These are phyloP conservation scores for Didymella sp. DNA, from an alignment of 2,329 filamentous ascomycete genomes.

Conservation along the genomic window DNA sequence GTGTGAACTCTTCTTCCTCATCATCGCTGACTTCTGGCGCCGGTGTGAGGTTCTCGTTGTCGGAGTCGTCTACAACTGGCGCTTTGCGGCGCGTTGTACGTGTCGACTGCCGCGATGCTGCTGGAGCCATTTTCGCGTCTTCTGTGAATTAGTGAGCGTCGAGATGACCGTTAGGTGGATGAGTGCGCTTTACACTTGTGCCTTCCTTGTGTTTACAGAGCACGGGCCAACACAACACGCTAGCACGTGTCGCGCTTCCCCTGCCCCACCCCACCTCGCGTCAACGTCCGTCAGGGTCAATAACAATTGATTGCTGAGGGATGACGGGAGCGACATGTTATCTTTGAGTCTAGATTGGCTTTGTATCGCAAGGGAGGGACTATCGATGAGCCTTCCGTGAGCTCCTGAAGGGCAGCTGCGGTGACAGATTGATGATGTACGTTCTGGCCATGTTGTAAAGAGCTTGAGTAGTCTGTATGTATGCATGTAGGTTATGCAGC, in stretches of 20 bases:
- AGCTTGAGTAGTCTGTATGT: no score
- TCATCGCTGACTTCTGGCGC: slow-evolving; percentile 61
- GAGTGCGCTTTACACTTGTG: slow-evolving; percentile 18
- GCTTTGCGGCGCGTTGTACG: slow-evolving; percentile 70
- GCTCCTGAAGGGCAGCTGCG: not conserved
- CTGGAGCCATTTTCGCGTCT: slow-evolving; percentile 47
- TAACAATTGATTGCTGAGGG: not conserved
- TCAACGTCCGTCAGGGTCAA: not conserved
- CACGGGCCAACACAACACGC: slow-evolving; percentile 30
- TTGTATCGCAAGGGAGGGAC: not conserved
- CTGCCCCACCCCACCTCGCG: slow-evolving; percentile 15
- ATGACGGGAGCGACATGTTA: not conserved
- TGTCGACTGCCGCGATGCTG: slow-evolving; percentile 61
- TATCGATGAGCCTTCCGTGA: no score
- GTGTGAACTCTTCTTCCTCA: slow-evolving; percentile 80
- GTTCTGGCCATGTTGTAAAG: not conserved
- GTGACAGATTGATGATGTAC: not conserved
- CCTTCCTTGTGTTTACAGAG: slow-evolving; percentile 18
- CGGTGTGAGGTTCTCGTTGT: slow-evolving; percentile 71
- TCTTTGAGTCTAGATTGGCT: not conserved
- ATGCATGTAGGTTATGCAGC: no score
- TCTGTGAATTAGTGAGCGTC: slow-evolving; percentile 24
- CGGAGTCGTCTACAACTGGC: slow-evolving; percentile 75
- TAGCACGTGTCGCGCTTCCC: slow-evolving; percentile 27
- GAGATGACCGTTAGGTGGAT: slow-evolving; percentile 9